Evolutionary conservation across 148 eudicot genomes (phyloP).

Genomic region (Persicaria tinctoria): DNA sequence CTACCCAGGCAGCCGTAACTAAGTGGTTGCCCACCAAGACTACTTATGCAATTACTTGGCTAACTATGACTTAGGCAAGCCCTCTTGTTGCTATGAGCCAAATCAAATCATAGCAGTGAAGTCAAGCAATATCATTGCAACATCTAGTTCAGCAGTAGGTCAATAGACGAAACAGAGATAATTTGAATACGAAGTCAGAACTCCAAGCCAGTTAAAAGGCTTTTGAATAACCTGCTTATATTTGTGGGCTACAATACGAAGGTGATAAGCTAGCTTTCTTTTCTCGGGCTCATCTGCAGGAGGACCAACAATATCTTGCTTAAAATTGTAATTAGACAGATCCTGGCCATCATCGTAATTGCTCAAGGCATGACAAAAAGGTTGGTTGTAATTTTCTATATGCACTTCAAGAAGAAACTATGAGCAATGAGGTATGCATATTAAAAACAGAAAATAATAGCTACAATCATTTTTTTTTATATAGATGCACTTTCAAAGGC

Average conservation of each 20-base stretch:
- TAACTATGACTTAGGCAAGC: not conserved
- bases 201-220: not conserved
- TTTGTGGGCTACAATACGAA: conserved; percentile 53
- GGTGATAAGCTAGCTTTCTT: conserved; percentile 74
- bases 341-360: conserved; percentile 68
- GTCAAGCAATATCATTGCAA: not conserved
- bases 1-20: not conserved
- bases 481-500: not conserved
- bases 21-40: not conserved
- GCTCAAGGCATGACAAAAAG: conserved; percentile 48
- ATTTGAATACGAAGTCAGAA: not conserved
- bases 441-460: not conserved
- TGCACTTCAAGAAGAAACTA: conserved; percentile 22
- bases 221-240: conserved; percentile 55
- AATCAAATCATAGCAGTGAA: not conserved
- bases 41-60: not conserved
- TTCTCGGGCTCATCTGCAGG: conserved; percentile 50
- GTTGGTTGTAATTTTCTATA: conserved; percentile 70
- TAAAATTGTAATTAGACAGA: conserved; percentile 71
- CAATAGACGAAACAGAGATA: not conserved
- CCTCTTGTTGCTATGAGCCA: not conserved
- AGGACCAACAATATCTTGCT: conserved; percentile 46
- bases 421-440: not conserved
- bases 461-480: not conserved
- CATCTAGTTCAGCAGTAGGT: not conserved